phyloP scores from a whole-genome alignment of 257 asterid genomes.

The Solanum gandarillasii region DNA sequence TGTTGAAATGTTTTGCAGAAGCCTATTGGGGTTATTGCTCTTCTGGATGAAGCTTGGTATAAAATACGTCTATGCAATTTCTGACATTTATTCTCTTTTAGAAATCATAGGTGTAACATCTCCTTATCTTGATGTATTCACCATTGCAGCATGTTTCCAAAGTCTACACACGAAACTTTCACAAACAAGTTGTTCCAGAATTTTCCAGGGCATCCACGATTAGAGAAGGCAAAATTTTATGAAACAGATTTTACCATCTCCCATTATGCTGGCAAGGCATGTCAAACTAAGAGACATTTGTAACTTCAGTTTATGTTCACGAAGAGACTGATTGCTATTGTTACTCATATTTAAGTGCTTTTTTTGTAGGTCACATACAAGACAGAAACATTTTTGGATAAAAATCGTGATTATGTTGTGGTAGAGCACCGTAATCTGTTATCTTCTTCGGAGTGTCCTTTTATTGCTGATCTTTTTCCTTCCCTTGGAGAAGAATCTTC shows the following conservation, averaged over 20 bases:
- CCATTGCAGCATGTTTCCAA: conserved; percentile 90
- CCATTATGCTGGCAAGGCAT: conserved; percentile 99
- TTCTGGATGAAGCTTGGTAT: conserved; percentile 98
- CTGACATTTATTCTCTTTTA: conserved; percentile 1
- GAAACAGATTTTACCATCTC: conserved; percentile 89
- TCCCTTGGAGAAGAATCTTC: conserved; percentile 80
- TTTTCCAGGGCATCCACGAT: conserved; percentile 63
- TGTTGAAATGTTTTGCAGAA: conserved; percentile 53
- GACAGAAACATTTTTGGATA: conserved; percentile 79
- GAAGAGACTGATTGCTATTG: neutral
- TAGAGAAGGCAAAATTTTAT: conserved; percentile 81
- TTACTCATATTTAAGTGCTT: conserved; percentile 11
- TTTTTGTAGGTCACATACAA: conserved; percentile 77
- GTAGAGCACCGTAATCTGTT: conserved; percentile 90
- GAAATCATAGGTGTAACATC: conserved; percentile 1
- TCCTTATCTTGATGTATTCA: conserved; percentile 12
- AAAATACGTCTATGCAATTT: conserved; percentile 9
- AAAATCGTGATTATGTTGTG: conserved; percentile 96
- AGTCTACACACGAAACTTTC: conserved; percentile 89
- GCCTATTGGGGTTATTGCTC: conserved; percentile 92
- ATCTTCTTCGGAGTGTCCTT: conserved; percentile 77
- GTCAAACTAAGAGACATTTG: conserved; percentile 7
- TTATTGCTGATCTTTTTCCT: conserved; percentile 75
- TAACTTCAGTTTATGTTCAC: neutral
- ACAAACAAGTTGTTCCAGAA: conserved; percentile 85